Evolutionary conservation across 805 yeast species (phyloP).

Genomic region (Kazachstania psychrophila): DNA sequence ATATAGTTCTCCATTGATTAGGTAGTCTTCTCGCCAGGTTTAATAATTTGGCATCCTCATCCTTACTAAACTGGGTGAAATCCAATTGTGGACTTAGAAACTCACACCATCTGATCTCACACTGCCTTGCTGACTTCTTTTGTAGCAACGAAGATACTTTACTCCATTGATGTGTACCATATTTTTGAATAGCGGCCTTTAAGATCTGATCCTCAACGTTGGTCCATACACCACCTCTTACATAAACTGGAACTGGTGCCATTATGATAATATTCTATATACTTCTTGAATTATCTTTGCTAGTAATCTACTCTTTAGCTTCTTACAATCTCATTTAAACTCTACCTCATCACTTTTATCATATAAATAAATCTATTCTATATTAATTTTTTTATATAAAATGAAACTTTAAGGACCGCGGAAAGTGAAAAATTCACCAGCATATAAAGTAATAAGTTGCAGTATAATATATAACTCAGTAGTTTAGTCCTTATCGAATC

Average conservation of each 20-base stretch:
- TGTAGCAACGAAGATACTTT: slow-evolving; percentile 80
- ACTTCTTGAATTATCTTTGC: neutral
- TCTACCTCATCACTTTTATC: no score
- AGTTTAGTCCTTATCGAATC: no score
- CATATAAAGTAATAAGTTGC: no score
- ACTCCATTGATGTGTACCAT: slow-evolving; percentile 92
- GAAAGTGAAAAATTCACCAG: no score
- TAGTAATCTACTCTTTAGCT: neutral
- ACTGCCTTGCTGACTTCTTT: slow-evolving; percentile 82
- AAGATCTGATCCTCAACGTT: slow-evolving; percentile 76
- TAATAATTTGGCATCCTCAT: slow-evolving; percentile 67
- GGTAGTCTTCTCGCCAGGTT: slow-evolving; percentile 64
- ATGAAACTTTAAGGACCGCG: no score
- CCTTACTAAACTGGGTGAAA: slow-evolving; percentile 57
- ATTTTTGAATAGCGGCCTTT: slow-evolving; percentile 84
- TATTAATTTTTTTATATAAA: no score
- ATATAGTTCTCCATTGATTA: slow-evolving; percentile 92
- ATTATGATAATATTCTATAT: slow-evolving; percentile 1
- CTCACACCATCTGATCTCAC: slow-evolving; percentile 87
- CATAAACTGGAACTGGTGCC: slow-evolving; percentile 53
- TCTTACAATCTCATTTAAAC: no score
- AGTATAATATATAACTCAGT: no score
- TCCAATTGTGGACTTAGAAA: slow-evolving; percentile 69
- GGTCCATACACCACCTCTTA: slow-evolving; percentile 88
- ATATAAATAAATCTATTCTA: no score